Base-by-base conservation (phyloP, 441 rosid genomes). In the Populus tomentosa region DNA sequence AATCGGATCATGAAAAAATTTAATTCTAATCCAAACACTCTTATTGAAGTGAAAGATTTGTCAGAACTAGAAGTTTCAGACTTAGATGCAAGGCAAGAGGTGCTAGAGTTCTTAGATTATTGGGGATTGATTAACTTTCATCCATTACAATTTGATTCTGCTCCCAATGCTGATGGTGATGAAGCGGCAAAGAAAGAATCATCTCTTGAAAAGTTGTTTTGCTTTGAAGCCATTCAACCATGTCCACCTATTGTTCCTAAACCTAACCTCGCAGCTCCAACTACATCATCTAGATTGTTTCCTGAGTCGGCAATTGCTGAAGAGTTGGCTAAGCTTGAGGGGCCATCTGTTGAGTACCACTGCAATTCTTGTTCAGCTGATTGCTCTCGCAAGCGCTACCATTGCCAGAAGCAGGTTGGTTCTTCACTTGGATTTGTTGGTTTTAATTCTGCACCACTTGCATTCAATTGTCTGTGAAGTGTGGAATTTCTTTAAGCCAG, bases 91-190 rank as follows among this genome's bases (percentile, higher is more conserved):
- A 91, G 87, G 87, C 90, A 88, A 78, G 99, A 94, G 85, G 91
- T 96, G 79, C 80, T 94, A 83, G 97, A 96, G 82, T 96, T 96
- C 85, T 84, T 96, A 89, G 98, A 96, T 72, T 92, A 89, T 82
- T 96, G 98, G 99, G 99, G 99, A 79, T 88, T 96, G 87, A 90
- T 94, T 80, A 96, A 96, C 85, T 96, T 96, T 78, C 99, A 94
- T 75, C 98, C 98, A 50, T 89, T 90, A 77, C 94, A 86, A 50
- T 63, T 72, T 40, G 96, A 86, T 70, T 59, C 89, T 80, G 50
- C 84, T 75, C 67, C 81, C 69, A 78, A 67, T 76, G 84, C 80
- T 69, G 88, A 82, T 80, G 67, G 74, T 82, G 88, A 77, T 75
- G 88, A 40, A 61, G 79, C 71, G 59, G 84, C 82, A 53, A 71